Conservation (phyloP, 371 early-diverging fungal genomes). For the Mortierella sp. region DNA sequence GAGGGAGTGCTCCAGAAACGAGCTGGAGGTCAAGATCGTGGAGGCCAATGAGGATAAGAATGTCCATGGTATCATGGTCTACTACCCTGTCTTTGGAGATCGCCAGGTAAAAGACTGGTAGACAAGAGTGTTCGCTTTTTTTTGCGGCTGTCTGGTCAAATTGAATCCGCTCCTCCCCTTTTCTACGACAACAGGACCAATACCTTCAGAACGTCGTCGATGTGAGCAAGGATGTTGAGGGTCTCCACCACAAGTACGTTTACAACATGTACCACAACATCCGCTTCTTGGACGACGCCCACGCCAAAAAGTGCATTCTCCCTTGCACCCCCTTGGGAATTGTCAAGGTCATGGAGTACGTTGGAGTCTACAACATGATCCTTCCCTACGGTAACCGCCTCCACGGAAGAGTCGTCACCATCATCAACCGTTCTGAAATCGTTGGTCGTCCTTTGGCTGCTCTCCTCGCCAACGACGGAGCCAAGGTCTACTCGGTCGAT, state of each 20-base stretch:
- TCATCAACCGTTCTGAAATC: constrained; percentile 96
- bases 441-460: constrained; percentile 98
- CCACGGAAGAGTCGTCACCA: constrained; percentile 92
- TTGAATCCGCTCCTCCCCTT: not conserved
- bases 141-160: no score
- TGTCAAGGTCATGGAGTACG: constrained; percentile 94
- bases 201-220: constrained; percentile 93
- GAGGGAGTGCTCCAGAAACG: constrained; percentile 81
- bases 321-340: constrained; percentile 96
- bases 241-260: constrained; percentile 92
- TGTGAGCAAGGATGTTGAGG: constrained; percentile 94
- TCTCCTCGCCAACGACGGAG: constrained; percentile 96
- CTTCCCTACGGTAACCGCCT: constrained; percentile 93
- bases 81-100: constrained; percentile 95
- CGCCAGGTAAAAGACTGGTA: constrained; percentile 83
- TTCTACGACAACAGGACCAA: constrained; percentile 71
- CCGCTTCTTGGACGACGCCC: constrained; percentile 84
- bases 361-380: constrained; percentile 92
- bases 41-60: constrained; percentile 87
- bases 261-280: constrained; percentile 97
- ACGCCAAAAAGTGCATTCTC: constrained; percentile 92
- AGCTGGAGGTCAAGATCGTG: constrained; percentile 85
- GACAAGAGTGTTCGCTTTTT: no score
- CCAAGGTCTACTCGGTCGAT: constrained; percentile 95
- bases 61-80: constrained; percentile 95